phyloP scores from a whole-genome alignment of 2,329 filamentous ascomycete genomes.

The Alternaria panax region DNA sequence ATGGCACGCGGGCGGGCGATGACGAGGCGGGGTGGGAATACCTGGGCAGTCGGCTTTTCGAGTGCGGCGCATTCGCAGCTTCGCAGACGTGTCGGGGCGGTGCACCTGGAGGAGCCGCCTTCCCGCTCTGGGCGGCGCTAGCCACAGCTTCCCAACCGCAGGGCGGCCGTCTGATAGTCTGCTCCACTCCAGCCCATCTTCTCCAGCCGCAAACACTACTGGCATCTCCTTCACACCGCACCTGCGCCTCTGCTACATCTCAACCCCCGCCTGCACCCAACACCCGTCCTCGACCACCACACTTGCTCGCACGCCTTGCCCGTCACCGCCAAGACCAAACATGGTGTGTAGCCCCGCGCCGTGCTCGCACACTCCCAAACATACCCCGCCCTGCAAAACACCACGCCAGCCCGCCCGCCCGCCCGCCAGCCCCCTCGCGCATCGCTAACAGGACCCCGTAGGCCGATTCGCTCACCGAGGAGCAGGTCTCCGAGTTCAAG shows the following conservation, averaged over 20 bases:
- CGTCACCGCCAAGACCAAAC: conserved; percentile 28
- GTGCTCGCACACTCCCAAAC: conserved; percentile 22
- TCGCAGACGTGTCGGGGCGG: conserved; percentile 10
- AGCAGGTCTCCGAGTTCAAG: conserved; percentile 99
- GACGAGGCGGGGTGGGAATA: background rate
- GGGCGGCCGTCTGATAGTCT: conserved; percentile 29
- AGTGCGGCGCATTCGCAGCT: conserved; percentile 12
- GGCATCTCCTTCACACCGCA: conserved; percentile 28
- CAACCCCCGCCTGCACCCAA: background rate
- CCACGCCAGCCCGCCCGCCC: conserved; percentile 27
- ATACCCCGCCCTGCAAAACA: conserved; percentile 50
- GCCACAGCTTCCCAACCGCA: background rate
- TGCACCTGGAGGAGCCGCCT: conserved; percentile 14
- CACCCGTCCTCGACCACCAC: background rate
- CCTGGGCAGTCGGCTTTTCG: background rate
- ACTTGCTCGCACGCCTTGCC: background rate
- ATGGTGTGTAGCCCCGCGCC: conserved; percentile 50
- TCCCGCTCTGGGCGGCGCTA: conserved; percentile 13
- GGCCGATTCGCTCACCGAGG: conserved; percentile 98
- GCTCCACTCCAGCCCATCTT: conserved; percentile 29
- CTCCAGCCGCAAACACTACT: conserved; percentile 42
- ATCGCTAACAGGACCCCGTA: conserved; percentile 54
- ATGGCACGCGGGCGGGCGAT: background rate
- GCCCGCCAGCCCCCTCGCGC: conserved; percentile 11
- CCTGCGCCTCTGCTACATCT: conserved; percentile 22